Evolutionary conservation across 108 stramenopile genomes (phyloP).

Genomic region (Cafeteria roenbergensis): DNA sequence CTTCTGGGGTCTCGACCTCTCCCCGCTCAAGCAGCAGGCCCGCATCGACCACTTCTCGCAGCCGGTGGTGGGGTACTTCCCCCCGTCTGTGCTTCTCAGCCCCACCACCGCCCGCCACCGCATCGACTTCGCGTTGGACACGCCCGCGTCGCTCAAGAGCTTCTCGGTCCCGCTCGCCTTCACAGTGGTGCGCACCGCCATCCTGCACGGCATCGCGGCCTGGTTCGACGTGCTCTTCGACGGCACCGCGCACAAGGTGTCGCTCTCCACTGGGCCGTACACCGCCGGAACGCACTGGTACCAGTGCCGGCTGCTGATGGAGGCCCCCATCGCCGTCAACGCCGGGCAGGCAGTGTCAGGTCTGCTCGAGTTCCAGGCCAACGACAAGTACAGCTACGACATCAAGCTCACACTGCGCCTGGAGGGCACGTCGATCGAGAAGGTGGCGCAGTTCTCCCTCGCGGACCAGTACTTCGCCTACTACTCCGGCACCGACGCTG

Average conservation of each 20-base stretch:
- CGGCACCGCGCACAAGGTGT: conserved; percentile 28
- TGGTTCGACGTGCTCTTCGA: conserved; percentile 51
- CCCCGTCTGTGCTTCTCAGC: conserved; percentile 24
- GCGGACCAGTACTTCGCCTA: conserved; percentile 52
- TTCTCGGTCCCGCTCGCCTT: conserved; percentile 29
- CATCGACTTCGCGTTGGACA: conserved; percentile 35
- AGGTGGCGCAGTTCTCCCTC: conserved; percentile 26
- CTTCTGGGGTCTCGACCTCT: conserved; percentile 46
- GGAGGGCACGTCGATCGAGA: conserved; percentile 34
- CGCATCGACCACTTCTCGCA: conserved; percentile 41
- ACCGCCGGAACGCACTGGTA: conserved; percentile 41
- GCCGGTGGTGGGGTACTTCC: conserved; percentile 45
- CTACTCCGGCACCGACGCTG: no score
- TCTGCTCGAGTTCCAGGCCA: conserved; percentile 32
- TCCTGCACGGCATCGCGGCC: conserved; percentile 46
- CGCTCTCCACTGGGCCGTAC: conserved; percentile 32
- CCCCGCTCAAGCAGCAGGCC: conserved; percentile 23
- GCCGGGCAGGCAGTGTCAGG: conserved; percentile 33
- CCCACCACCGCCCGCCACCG: conserved; percentile 4
- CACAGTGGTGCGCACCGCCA: conserved; percentile 26
- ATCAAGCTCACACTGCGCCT: conserved; percentile 19
- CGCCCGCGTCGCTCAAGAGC: conserved; percentile 18
- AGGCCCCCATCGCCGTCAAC: conserved; percentile 47
- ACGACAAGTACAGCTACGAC: conserved; percentile 49
- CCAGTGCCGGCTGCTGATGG: conserved; percentile 47